These are phyloP conservation scores for Aspergillus cristatus DNA, from an alignment of 495 filamentous ascomycete species.

Conservation along the genomic window DNA sequence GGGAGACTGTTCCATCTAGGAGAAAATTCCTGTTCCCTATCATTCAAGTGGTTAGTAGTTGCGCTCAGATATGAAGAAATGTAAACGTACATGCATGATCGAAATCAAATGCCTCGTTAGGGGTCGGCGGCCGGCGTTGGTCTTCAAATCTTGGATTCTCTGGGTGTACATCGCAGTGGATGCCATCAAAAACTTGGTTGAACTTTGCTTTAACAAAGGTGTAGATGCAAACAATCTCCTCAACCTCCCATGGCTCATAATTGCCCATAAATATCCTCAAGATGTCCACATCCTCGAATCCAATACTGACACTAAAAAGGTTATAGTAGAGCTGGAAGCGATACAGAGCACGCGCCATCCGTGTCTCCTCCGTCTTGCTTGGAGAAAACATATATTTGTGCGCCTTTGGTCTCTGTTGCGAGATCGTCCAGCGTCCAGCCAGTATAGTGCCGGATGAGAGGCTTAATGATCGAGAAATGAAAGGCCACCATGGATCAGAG, in stretches of 20 bases:
- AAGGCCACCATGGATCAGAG: conserved; percentile 4
- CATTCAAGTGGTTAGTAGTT: too few species aligned
- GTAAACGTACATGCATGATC: too few species aligned
- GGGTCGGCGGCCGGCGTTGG: neutral
- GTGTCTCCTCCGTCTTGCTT: conserved; percentile 10
- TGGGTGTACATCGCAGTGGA: conserved; percentile 2
- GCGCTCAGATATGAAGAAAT: too few species aligned
- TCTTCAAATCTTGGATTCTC: neutral
- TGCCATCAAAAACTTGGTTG: conserved; percentile 3
- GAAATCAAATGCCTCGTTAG: neutral
- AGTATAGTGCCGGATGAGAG: conserved; percentile 8
- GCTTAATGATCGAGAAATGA: conserved; percentile 13
- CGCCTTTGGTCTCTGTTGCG: neutral
- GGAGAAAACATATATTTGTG: neutral
- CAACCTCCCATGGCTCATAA: conserved; percentile 10
- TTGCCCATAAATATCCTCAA: neutral
- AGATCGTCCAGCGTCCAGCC: conserved; percentile 5
- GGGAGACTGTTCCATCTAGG: conserved; percentile 1
- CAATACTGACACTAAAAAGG: conserved; percentile 10
- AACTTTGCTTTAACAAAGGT: conserved; percentile 3
- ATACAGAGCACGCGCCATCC: conserved; percentile 18
- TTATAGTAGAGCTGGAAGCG: conserved; percentile 19
- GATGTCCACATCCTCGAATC: neutral
- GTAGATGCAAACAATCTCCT: conserved; percentile 4
- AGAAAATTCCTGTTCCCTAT: neutral